phyloP scores from a whole-genome alignment of 768 basidiomycete species.

The Tricholoma sp. region DNA sequence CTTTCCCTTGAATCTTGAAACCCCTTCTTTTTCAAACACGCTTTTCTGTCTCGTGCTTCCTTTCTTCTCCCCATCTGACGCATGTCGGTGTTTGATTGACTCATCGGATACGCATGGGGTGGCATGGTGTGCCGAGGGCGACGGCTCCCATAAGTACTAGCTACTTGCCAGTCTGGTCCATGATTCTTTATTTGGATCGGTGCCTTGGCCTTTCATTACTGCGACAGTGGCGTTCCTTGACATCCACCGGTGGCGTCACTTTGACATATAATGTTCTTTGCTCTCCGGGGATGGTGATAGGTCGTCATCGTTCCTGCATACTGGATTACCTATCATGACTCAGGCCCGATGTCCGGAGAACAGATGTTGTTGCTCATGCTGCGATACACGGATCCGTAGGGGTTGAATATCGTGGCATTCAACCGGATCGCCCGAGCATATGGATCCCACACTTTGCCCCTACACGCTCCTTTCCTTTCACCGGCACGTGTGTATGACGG shows the following conservation, averaged over 20 bases:
- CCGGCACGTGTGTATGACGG: not conserved
- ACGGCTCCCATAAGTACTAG: not conserved
- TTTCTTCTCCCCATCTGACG: not conserved
- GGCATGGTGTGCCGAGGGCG: not conserved
- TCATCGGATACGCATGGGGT: not conserved
- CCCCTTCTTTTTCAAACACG: constrained; percentile 1
- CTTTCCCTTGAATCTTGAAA: not conserved
- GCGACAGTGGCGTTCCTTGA: not conserved
- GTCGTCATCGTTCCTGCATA: not conserved
- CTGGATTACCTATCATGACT: not conserved
- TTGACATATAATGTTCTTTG: not conserved
- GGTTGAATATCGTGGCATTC: too few species aligned
- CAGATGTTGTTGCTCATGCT: too few species aligned
- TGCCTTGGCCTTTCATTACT: not conserved
- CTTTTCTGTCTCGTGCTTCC: not conserved
- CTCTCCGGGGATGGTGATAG: not conserved
- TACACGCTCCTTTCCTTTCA: not conserved
- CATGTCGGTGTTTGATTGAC: not conserved
- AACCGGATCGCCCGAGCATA: too few species aligned
- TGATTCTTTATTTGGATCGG: not conserved
- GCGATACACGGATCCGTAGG: too few species aligned
- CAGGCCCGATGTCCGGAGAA: not conserved
- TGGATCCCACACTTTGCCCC: not conserved
- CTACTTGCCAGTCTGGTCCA: not conserved
- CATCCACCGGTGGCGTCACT: not conserved